Conservation (phyloP, 495 filamentous ascomycete species). For the Penicillium steckii region DNA sequence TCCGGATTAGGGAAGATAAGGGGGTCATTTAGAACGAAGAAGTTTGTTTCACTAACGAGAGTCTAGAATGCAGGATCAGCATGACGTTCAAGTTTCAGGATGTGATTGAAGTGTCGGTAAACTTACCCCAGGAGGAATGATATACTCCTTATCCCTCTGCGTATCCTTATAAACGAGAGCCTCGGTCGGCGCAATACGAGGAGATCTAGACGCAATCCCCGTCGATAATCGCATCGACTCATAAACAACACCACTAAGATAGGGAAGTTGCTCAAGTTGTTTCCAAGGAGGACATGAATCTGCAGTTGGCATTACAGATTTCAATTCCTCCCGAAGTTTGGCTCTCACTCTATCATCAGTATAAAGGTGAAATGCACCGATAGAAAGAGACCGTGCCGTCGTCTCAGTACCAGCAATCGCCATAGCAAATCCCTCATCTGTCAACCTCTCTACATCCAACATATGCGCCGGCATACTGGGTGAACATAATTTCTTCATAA, state of each 20-base stretch:
- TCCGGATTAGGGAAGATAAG: conserved; percentile 47
- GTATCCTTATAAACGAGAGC: conserved; percentile 40
- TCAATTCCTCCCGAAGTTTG: conserved; percentile 34
- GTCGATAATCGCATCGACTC: conserved; percentile 49
- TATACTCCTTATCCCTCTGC: too few species aligned
- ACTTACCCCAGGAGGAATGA: conserved; percentile 34
- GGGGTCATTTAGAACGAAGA: conserved; percentile 46
- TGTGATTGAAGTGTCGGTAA: too few species aligned
- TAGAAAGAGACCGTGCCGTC: conserved; percentile 21
- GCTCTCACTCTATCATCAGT: conserved; percentile 1
- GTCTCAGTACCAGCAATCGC: conserved; percentile 45
- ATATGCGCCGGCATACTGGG: conserved; percentile 17
- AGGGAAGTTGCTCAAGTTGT: conserved; percentile 51
- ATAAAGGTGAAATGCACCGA: conserved; percentile 18
- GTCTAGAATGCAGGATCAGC: conserved; percentile 27
- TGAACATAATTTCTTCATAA: conserved; percentile 9
- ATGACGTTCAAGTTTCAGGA: too few species aligned
- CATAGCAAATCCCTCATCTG: conserved; percentile 39
- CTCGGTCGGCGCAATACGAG: conserved; percentile 41
- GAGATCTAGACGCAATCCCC: conserved; percentile 36
- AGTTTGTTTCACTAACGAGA: conserved; percentile 43
- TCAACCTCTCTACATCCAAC: conserved; percentile 22
- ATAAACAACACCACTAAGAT: conserved; percentile 43
- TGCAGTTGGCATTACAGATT: conserved; percentile 29
- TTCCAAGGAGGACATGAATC: conserved; percentile 26